Evolutionary conservation across 169 alveolate species (phyloP), one percentile per base, ranked within the genome.

Genomic region (Plasmodium chabaudi): DNA sequence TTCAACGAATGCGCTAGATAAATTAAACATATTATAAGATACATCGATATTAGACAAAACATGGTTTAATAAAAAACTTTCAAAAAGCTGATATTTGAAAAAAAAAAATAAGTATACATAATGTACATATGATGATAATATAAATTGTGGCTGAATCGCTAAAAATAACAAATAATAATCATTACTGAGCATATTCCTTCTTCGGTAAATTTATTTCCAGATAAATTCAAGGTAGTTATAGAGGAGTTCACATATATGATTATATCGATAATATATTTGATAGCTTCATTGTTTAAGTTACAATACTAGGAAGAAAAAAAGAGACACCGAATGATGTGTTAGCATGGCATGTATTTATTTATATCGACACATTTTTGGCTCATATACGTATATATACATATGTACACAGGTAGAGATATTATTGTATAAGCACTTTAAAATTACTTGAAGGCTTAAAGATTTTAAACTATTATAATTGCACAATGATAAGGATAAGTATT

Each of bases 21-120:
- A 75, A 63, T 63, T 63, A 68, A 75, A 75, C 88, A 75, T 75
- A 23, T 75, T 75, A 67, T 75, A 75, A 75, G 88, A 75, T 46
- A 64, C 88, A 42, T 75, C 88, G 42, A 75, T 23, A 55, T 25
- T 75, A 57, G 2, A 49, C 49, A 75, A 67, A 42, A 74, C 61
- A 39, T 61, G 42, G 42, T 75, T 75, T 63, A 75, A 56, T 56
- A 64, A 75, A 63, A 75, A 75, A 57, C 88, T 75, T 75, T 75
- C 88, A 57, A 75, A 75, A 63, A 75, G 88, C 88, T 75, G 51
- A 51, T 9, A 51, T 51, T 15, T 15, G 9, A 67, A 17, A 23
- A 25, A 42, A 70, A 59, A 59, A 51, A 64, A 39, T 47, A 63
- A 56, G 19, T 57, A 34, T 34, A 0, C 42, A 34, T 34, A 34